Evolutionary conservation across 148 eudicot genomes (phyloP), one percentile per base, ranked within the genome.

Genomic region (Amaranthus palmeri): DNA sequence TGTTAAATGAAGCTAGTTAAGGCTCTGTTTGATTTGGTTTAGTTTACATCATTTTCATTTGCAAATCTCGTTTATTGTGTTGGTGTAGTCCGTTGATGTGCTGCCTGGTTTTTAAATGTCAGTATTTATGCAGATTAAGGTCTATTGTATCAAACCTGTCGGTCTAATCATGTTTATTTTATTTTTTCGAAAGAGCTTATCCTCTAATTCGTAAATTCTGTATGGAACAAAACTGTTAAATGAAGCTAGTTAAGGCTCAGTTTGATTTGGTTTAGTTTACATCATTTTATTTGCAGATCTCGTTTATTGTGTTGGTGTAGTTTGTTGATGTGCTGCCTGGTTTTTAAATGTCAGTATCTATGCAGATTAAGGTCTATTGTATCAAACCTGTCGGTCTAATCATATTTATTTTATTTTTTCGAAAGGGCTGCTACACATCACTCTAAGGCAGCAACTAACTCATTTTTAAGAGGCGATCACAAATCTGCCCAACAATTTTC

Each of bases 381-480:
- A 47, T 58, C 15, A 47, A 62, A 6, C 4, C 56, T 4, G 42
- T 61, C n/a, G 40, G 51, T 40, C 5, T 46, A 58, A 18, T 47
- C 18, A 25, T 17, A 7, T 48, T 41, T 11, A 10, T 11, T 9
- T 65, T 17, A 65, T 18, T 14, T 41, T 47, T 49, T 47, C 14
- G 15, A 77, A 88, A 95, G 99, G 85, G 88, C 85, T 53, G 97
- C 99, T 62, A 67, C 96, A 70, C 87, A 81, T 42, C 93, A 92
- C 74, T 86, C 97, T 44, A 92, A 81, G 79, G 88, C 90, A 61
- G 92, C 99, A 36, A 73, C 80, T 7, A 93, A 88, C 77, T 86
- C 99, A 55, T 95, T 80, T 77, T 49, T 81, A 63, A 84, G 88
- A 81, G 90, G 93, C 8, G 93, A 95, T 80, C 99, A 92, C 80